Evolutionary conservation across 2,329 filamentous ascomycete species (phyloP), one percentile per base, ranked within the genome.

Genomic region (Colletotrichum paranaense): DNA sequence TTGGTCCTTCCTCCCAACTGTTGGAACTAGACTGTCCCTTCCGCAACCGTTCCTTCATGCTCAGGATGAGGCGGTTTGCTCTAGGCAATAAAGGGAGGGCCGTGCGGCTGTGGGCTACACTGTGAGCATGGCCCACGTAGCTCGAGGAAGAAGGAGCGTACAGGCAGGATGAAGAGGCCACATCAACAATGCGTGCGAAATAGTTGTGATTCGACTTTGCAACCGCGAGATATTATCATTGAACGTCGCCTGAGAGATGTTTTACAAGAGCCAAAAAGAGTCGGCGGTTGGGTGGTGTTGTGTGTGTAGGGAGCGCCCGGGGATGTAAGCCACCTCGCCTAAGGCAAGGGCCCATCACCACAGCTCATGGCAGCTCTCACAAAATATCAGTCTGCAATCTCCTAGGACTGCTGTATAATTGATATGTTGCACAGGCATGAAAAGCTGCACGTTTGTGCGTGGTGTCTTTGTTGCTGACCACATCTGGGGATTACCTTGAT

Each of bases 371-470:
- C 28, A 38, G 14, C 22, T 26, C 38, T 6, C n/a, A 5, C n/a
- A 1, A 6, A 4, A 12, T 11, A 1, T 1, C 2, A 11, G 2
- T 3, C 4, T 19, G n/a, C 1, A 2, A 8, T 6, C 12, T 16
- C 30, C 11, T 6, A 0, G 11, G 4, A 14, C 4, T 5, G 2
- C 4, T 19, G 2, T 7, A 32, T 55, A 1, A 16, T 16, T 22
- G 2, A 7, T 24, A 11, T 2, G 4, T 53, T 22, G 2, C 12
- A 35, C n/a, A 35, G 30, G 7, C 6, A 35, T 53, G 28, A 9
- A 2, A 11, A 3, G 1, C 1, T 53, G 60, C n/a, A 35, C 26
- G 46, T 63, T 53, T 53, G 42, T 53, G 46, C 60, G 28, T 28
- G 60, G 42, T 26, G n/a, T 19, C 28, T 63, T 63, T 63, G n/a